Conservation (phyloP, 208 protist genomes). For the Crithidia sp. region DNA sequence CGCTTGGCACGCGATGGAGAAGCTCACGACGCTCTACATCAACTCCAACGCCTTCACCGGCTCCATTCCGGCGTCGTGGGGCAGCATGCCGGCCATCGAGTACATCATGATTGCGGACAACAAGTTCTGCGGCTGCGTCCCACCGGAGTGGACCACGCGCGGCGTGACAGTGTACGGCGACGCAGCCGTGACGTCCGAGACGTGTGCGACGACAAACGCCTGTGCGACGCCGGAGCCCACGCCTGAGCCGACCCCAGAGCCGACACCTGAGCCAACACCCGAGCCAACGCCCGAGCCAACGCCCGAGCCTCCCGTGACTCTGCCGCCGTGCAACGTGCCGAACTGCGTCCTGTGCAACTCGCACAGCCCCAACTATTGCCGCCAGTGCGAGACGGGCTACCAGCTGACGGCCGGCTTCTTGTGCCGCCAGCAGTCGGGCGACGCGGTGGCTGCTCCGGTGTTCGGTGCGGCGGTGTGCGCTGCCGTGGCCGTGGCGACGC, state of each 20-base stretch:
- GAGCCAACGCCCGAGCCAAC: neutral
- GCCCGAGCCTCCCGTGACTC: neutral
- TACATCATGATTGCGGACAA: conserved; percentile 2
- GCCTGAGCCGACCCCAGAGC: neutral
- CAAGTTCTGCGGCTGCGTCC: conserved; percentile 12
- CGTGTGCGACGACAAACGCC: conserved; percentile 1
- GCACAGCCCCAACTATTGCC: conserved; percentile 7
- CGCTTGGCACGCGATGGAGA: neutral
- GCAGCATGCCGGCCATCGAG: conserved; percentile 6
- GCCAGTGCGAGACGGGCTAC: neutral
- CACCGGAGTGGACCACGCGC: neutral
- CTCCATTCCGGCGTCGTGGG: conserved; percentile 6
- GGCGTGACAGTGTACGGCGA: neutral
- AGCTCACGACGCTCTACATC: neutral
- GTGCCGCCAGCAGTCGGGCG: neutral
- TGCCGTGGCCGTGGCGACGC: neutral
- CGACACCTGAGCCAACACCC: neutral
- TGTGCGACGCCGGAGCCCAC: neutral
- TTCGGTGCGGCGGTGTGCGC: neutral
- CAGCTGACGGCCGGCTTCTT: conserved; percentile 5
- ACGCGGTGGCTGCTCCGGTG: neutral
- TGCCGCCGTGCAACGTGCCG: neutral
- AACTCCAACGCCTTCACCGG: conserved; percentile 11
- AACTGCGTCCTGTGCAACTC: conserved; percentile 6
- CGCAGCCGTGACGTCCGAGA: neutral